Base-by-base conservation (phyloP, 2,329 filamentous ascomycete genomes). In the Cladophialophora immunda region DNA sequence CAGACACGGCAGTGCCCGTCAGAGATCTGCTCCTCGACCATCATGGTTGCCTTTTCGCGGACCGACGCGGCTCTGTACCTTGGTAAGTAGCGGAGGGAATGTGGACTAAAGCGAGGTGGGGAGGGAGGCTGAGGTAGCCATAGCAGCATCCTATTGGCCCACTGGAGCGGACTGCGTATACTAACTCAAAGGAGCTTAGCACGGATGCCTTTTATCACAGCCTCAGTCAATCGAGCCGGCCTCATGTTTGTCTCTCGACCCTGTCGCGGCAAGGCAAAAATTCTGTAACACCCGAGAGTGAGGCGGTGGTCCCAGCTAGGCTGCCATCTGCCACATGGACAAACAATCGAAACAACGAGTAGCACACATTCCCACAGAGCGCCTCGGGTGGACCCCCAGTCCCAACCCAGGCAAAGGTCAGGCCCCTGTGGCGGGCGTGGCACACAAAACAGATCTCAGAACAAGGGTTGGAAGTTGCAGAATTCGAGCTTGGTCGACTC, bases 401-500 rank as follows among this genome's bases (percentile, higher is more conserved):
- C 19, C 45, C 45, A 25, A 50, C 19, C 53, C 2, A 55, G 15
- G 32, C 53, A 55, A 53, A 25, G 45, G 19, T 19, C 19, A 50
- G 19, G 9, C 9, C 45, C 45, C 1, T 19, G 19, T 50, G 45
- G 19, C 22, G 45, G 45, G 55, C 11, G 30, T 41, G 30, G 55
- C 55, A 58, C 36, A 34, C 36, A 34, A 19, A 54, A 45, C 62
- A 53, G 30, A 30, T 30, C 15, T 22, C 15, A 59, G 38, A 30
- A 50, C 45, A 57, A 47, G 36, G 27, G 29, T 32, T 52, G 22
- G 19, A 19, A 65, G 56, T 61, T 50, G 57, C 47, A 54, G 29
- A 56, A 56, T 34, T 47, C 19, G 36, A 65, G 63, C 56, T 65
- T 50, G 36, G 63, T 60, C 50, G 56, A 50, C 50, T 65, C 58